Evolutionary conservation across 2,329 filamentous ascomycete species (phyloP).

Genomic region (Graphiopsis chlorocephala): DNA sequence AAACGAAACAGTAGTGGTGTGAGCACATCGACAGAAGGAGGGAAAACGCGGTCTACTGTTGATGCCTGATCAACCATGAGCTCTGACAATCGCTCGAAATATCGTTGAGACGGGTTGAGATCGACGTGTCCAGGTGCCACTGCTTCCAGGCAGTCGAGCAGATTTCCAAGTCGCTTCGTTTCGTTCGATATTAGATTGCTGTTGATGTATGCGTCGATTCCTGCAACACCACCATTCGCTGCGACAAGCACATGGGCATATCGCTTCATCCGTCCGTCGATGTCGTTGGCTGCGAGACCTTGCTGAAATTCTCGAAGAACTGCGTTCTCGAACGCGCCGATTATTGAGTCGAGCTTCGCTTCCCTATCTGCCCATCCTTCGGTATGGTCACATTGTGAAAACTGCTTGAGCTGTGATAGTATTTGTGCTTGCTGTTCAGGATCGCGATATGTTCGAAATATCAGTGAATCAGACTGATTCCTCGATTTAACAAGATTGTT

Average conservation of each 20-base stretch:
- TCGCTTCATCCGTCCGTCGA: conserved; percentile 81
- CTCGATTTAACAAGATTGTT: conserved; percentile 70
- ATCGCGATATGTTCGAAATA: conserved; percentile 84
- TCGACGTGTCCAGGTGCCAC: conserved; percentile 65
- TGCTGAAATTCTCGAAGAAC: conserved; percentile 90
- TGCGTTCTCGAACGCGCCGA: conserved; percentile 82
- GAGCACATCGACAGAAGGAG: conserved; percentile 67
- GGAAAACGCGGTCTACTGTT: conserved; percentile 80
- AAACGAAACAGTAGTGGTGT: conserved; percentile 78
- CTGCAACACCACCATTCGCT: conserved; percentile 76
- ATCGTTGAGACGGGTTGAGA: conserved; percentile 74
- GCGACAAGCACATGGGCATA: conserved; percentile 83
- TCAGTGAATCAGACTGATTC: conserved; percentile 73
- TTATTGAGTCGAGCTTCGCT: conserved; percentile 70
- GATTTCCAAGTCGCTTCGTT: conserved; percentile 66
- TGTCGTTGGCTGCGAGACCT: conserved; percentile 83
- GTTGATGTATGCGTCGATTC: conserved; percentile 76
- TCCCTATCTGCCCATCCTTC: conserved; percentile 69
- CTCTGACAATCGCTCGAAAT: conserved; percentile 71
- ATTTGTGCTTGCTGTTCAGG: conserved; percentile 90
- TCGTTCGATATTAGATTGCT: conserved; percentile 82
- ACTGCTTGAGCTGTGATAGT: conserved; percentile 74
- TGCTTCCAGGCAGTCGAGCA: conserved; percentile 77
- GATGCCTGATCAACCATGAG: conserved; percentile 79
- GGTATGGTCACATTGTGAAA: conserved; percentile 77